phyloP scores from a whole-genome alignment of 78 protist genomes.

The Pelomyxa schiedti region DNA sequence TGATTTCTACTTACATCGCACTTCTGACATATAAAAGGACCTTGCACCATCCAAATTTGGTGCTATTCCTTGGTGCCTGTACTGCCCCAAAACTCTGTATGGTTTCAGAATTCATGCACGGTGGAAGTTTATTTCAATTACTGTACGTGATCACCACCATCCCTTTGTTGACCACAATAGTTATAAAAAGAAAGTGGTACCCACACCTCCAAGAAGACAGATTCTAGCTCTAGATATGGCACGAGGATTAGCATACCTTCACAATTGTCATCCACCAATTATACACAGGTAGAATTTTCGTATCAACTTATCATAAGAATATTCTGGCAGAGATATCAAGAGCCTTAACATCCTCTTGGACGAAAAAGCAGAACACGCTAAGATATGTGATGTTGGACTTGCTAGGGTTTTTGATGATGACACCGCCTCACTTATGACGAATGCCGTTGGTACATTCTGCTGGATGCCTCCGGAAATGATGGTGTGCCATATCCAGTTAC shows the following conservation, averaged over 20 bases:
- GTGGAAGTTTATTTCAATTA: neutral
- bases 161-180: conserved; percentile 5
- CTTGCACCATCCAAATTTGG: neutral
- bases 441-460: neutral
- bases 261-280: neutral
- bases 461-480: neutral
- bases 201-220: neutral
- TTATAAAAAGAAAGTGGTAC: neutral
- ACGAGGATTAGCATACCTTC: neutral
- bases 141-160: neutral
- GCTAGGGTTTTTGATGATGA: neutral
- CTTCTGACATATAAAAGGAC: no score
- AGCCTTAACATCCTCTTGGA: conserved; percentile 5
- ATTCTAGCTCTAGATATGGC: neutral
- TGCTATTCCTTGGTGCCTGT: neutral
- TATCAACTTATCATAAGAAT: no score
- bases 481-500: no score
- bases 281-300: no score
- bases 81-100: neutral
- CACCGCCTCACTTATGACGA: neutral
- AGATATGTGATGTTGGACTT: neutral
- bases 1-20: no score
- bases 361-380: neutral
- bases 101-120: neutral
- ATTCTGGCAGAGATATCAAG: conserved; percentile 25